phyloP scores from a whole-genome alignment of 768 basidiomycete species.

The Tubosaeta sp. region DNA sequence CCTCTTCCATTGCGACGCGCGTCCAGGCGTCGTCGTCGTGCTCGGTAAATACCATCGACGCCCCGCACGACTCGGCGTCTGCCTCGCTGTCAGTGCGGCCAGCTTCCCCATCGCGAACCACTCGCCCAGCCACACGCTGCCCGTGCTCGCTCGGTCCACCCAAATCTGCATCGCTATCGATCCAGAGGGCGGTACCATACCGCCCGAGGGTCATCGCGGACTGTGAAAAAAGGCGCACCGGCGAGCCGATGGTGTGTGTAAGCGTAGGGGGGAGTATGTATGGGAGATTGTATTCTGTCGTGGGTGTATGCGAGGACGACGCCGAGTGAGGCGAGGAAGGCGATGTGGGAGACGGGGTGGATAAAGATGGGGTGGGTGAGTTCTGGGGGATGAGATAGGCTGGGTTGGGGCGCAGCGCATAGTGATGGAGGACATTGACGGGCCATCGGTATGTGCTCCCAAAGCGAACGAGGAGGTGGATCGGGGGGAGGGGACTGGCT shows the following conservation, averaged over 20 bases:
- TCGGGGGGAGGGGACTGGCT: slow-evolving; percentile 13
- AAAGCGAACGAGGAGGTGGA: slow-evolving; percentile 58
- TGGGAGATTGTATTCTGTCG: slow-evolving; percentile 38
- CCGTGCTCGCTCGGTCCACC: slow-evolving; percentile 41
- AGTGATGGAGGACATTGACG: slow-evolving; percentile 65
- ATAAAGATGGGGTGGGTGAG: background rate
- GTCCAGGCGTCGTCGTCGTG: slow-evolving; percentile 49
- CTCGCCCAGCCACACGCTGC: slow-evolving; percentile 54
- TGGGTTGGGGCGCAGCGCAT: slow-evolving; percentile 44
- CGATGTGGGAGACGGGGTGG: background rate
- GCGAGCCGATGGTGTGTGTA: slow-evolving; percentile 44
- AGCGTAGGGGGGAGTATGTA: slow-evolving; percentile 37
- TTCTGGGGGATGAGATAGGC: slow-evolving; percentile 21
- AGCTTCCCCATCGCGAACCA: slow-evolving; percentile 7
- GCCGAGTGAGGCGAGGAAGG: background rate
- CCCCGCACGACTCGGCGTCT: background rate
- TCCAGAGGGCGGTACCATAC: slow-evolving; percentile 62
- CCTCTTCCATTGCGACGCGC: slow-evolving; percentile 35
- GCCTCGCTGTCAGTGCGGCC: background rate
- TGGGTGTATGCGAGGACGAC: background rate
- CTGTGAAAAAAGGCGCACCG: slow-evolving; percentile 53
- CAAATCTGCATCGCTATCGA: slow-evolving; percentile 58
- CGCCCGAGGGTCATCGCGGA: slow-evolving; percentile 52
- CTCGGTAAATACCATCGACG: slow-evolving; percentile 41
- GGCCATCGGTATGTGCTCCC: slow-evolving; percentile 63